Evolutionary conservation across 2,329 filamentous ascomycete genomes (phyloP), one percentile per base, ranked within the genome.

Genomic region (Didymella keratinophila): DNA sequence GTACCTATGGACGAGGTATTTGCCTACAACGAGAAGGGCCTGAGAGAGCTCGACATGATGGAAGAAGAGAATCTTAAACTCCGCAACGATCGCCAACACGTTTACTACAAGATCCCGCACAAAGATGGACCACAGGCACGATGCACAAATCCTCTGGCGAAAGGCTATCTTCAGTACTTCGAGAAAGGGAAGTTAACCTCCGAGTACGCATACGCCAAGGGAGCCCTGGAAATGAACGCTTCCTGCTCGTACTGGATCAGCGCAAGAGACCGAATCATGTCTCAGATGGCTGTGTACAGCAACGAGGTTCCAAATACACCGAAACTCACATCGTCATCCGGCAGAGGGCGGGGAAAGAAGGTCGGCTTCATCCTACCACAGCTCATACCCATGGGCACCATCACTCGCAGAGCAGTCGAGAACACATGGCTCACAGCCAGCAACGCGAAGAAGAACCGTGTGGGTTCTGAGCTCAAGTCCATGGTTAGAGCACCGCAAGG

Each of bases 211-310:
- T 94, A 97, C 70, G 95, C 95, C 0, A 98, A 96, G 72, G 93
- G 97, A 75, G 95, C 96, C 0, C 81, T 99, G 42, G 91, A 98
- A 68, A 99, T 99, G 95, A 99, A 99, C 69, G 93, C 95, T 0
- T 97, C 93, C 0, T 99, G 96, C 74, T 98, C 94, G 0, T 99
- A 99, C 78, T 99, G 96, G 95, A 98, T 99, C 68, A 97, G 92
- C 70, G 93, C 95, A 16, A 86, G 95, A 61, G 92, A 97, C 71
- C 84, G 95, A 48, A 99, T 99, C 77, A 94, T 82, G 83, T 91
- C 89, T n/a, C 95, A 99, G 72, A 91, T 98, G 84, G 93, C 96
- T 2, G 90, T 99, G 1, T 97, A 96, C 73, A 84, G 93, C 58
- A 82, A 88, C 32, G 88, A 96, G 43, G 55, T 67, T 9, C 51